A percentile compares a stretch with the other conserved stretches of the same genome.
Evolutionary conservation across 805 yeast genomes (phyloP).

Genomic region (Metschnikowia hibisci): DNA sequence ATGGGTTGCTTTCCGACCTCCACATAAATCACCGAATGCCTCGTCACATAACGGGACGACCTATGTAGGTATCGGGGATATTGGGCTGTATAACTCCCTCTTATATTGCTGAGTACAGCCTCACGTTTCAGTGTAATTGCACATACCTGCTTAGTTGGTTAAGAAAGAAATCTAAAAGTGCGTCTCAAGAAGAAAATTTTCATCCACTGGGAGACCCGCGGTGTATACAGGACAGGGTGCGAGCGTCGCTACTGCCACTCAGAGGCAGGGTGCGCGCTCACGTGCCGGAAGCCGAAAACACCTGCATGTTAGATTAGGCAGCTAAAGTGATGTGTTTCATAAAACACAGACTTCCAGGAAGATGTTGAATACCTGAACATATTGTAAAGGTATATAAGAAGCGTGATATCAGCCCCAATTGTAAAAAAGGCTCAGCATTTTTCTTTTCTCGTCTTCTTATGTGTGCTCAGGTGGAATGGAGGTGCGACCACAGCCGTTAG

Average conservation of each 20-base stretch:
- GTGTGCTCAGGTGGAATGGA: background rate
- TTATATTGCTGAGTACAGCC: no score
- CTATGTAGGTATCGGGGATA: no score
- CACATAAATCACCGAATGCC: no score
- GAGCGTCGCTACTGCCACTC: background rate
- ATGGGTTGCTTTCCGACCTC: background rate
- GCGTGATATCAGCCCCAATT: no score
- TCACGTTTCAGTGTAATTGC: background rate
- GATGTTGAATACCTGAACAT: no score
- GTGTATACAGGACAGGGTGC: slow-evolving; percentile 15
- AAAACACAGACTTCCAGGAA: background rate
- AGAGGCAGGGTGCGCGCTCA: background rate
- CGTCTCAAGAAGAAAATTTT: slow-evolving; percentile 18
- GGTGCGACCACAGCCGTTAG: slow-evolving; percentile 2
- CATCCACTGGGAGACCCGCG: slow-evolving; percentile 14
- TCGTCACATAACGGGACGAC: no score
- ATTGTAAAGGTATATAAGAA: no score
- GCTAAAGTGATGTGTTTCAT: background rate
- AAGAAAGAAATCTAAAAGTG: slow-evolving; percentile 14
- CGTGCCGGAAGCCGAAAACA: background rate
- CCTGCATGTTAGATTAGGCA: background rate
- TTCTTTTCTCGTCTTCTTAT: background rate
- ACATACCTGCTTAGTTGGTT: slow-evolving; percentile 20
- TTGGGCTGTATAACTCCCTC: no score
- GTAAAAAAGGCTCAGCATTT: background rate